A percentile compares a stretch with the other conserved stretches of the same genome.
Conservation (phyloP, 2,329 filamentous ascomycete genomes). For the Hypomyces rosellus region DNA sequence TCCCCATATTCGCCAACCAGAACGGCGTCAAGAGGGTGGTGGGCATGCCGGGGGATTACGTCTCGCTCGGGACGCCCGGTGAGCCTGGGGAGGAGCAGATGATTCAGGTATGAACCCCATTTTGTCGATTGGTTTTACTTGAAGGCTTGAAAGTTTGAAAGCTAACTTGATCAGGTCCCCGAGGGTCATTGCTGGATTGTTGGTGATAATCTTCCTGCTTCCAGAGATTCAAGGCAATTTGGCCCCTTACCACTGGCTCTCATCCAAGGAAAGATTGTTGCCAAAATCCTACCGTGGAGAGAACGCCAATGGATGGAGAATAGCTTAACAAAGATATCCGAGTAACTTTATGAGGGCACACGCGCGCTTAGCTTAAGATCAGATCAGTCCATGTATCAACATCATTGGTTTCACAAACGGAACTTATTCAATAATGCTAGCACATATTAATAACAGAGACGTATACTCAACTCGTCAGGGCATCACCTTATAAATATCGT, state of each 20-base stretch:
- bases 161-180: constrained; percentile 56
- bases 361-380: no score
- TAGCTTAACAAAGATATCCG: constrained; percentile 12
- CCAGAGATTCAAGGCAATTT: constrained; percentile 78
- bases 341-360: constrained; percentile 23
- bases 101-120: constrained; percentile 62
- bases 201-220: constrained; percentile 81
- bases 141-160: no score
- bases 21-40: constrained; percentile 73
- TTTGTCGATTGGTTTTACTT: no score
- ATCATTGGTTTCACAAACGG: no score
- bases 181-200: constrained; percentile 86
- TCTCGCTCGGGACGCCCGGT: constrained; percentile 57
- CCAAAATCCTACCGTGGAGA: constrained; percentile 48
- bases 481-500: constrained; percentile 13
- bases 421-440: no score
- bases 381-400: no score
- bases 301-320: constrained; percentile 46
- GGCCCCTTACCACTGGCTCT: constrained; percentile 82
- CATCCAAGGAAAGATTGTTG: constrained; percentile 75
- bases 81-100: constrained; percentile 42
- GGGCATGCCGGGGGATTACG: constrained; percentile 71
- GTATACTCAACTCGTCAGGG: neutral
- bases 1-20: constrained; percentile 59
- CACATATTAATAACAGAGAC: no score